Evolutionary conservation across 768 basidiomycete species (phyloP).

Genomic region (Macrolepiota dolichaula): DNA sequence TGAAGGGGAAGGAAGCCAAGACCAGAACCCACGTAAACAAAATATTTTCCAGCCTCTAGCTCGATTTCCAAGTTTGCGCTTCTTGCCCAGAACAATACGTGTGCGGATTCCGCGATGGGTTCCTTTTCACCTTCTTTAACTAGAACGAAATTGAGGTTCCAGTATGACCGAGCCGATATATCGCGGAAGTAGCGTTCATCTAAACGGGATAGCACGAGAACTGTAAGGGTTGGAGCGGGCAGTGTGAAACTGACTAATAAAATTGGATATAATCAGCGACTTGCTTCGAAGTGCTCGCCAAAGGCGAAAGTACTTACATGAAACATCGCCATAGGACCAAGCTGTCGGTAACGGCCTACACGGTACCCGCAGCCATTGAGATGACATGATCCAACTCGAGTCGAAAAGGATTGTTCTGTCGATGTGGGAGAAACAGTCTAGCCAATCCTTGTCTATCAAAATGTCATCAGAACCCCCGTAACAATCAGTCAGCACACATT

Average conservation of each 20-base stretch:
- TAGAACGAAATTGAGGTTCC: slow-evolving; percentile 49
- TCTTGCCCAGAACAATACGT: slow-evolving; percentile 29
- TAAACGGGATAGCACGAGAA: slow-evolving; percentile 52
- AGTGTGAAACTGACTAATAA: slow-evolving; percentile 43
- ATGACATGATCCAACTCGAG: slow-evolving; percentile 42
- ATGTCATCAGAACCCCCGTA: not conserved
- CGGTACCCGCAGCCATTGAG: slow-evolving; percentile 46
- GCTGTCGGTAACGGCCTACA: slow-evolving; percentile 40
- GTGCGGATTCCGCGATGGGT: slow-evolving; percentile 32
- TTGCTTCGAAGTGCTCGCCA: not conserved
- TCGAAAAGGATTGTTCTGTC: slow-evolving; percentile 47
- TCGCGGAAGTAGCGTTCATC: slow-evolving; percentile 49
- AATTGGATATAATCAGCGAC: not conserved
- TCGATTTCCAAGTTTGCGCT: slow-evolving; percentile 41
- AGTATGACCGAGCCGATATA: slow-evolving; percentile 37
- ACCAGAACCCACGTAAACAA: slow-evolving; percentile 34
- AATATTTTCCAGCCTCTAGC: slow-evolving; percentile 39
- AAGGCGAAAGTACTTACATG: slow-evolving; percentile 37
- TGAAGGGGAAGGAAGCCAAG: not conserved
- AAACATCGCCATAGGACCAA: slow-evolving; percentile 53
- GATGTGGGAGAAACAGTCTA: slow-evolving; percentile 40
- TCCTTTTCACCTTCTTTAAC: slow-evolving; percentile 43
- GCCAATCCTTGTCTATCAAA: slow-evolving; percentile 36
- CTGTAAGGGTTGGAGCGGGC: slow-evolving; percentile 32
- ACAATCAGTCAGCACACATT: not conserved